Percentiles rank a stretch among this genome's conserved stretches.
Evolutionary conservation across 1,284 basidiomycete genomes (phyloP).

Genomic region (Apiotrichum laibachii): DNA sequence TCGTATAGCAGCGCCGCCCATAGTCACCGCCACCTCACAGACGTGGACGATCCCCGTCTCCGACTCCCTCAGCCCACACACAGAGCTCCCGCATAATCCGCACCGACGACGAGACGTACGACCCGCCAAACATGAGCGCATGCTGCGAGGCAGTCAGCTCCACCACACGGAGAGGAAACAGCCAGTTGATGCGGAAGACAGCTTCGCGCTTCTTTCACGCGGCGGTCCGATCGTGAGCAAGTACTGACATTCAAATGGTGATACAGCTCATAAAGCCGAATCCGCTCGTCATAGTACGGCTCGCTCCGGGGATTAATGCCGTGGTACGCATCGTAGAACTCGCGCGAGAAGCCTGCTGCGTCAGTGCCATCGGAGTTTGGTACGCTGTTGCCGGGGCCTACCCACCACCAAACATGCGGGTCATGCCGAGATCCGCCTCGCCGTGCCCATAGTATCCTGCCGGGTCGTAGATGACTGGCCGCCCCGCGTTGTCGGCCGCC

Average conservation of each 20-base stretch:
- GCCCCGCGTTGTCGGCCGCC: slow-evolving; percentile 58
- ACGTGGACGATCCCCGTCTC: no score
- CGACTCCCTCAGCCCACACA: slow-evolving; percentile 32
- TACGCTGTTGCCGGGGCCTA: not conserved
- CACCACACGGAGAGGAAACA: no score
- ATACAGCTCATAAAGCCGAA: slow-evolving; percentile 75
- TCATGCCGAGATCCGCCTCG: slow-evolving; percentile 81
- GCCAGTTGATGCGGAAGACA: no score
- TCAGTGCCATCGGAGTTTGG: slow-evolving; percentile 1
- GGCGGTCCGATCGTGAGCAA: slow-evolving; percentile 10
- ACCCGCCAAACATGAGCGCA: slow-evolving; percentile 47
- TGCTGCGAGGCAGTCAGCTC: no score
- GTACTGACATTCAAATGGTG: slow-evolving; percentile 69
- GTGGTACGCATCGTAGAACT: slow-evolving; percentile 75
- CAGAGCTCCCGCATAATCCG: slow-evolving; percentile 41
- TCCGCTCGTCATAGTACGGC: slow-evolving; percentile 69
- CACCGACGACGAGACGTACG: slow-evolving; percentile 35
- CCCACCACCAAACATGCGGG: slow-evolving; percentile 71
- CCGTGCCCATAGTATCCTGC: slow-evolving; percentile 80
- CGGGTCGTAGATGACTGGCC: slow-evolving; percentile 73
- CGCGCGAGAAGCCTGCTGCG: slow-evolving; percentile 60
- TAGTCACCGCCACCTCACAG: no score
- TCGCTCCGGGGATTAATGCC: slow-evolving; percentile 64
- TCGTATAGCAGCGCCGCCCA: no score
- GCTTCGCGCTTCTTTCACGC: no score